Evolutionary conservation across 768 basidiomycete species (phyloP).

Genomic region (Russula griseocarnosa): DNA sequence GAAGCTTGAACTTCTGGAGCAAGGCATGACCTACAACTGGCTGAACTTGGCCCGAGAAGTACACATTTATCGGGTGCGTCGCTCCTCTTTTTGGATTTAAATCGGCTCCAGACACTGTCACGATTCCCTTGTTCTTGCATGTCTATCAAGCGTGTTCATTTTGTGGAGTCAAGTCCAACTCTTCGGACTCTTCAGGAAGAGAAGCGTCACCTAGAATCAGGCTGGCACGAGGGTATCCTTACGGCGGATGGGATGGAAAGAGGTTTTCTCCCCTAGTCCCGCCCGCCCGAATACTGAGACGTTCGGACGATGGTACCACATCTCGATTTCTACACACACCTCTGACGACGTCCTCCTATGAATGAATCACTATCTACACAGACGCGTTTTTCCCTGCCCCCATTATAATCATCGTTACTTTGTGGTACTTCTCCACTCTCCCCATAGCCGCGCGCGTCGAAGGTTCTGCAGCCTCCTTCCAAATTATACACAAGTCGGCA

Average conservation of each 20-base stretch:
- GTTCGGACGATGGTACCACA: slow-evolving; percentile 27
- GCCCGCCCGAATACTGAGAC: slow-evolving; percentile 31
- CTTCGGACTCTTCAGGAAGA: slow-evolving; percentile 61
- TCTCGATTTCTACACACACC: neutral
- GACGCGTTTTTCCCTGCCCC: slow-evolving; percentile 60
- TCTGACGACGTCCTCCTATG: slow-evolving; percentile 15
- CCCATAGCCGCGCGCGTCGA: slow-evolving; percentile 74
- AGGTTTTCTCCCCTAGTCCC: slow-evolving; percentile 53
- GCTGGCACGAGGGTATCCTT: slow-evolving; percentile 74
- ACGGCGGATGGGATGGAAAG: slow-evolving; percentile 64
- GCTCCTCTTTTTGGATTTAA: neutral
- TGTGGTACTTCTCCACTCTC: slow-evolving; percentile 51
- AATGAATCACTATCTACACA: slow-evolving; percentile 21
- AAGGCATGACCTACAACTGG: slow-evolving; percentile 54
- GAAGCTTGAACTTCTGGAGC: slow-evolving; percentile 37
- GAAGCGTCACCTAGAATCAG: slow-evolving; percentile 48
- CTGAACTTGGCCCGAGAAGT: slow-evolving; percentile 92
- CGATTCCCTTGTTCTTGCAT: slow-evolving; percentile 41
- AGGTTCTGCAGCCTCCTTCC: slow-evolving; percentile 68
- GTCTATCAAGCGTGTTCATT: slow-evolving; percentile 37
- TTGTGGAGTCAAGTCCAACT: slow-evolving; percentile 57
- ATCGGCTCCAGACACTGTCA: slow-evolving; percentile 44
- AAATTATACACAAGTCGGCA: slow-evolving; percentile 59
- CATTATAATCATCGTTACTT: slow-evolving; percentile 54
- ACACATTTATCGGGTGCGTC: slow-evolving; percentile 82